phyloP scores from a whole-genome alignment of 1,139 yeast species.

The Pneumocystis carinii region DNA sequence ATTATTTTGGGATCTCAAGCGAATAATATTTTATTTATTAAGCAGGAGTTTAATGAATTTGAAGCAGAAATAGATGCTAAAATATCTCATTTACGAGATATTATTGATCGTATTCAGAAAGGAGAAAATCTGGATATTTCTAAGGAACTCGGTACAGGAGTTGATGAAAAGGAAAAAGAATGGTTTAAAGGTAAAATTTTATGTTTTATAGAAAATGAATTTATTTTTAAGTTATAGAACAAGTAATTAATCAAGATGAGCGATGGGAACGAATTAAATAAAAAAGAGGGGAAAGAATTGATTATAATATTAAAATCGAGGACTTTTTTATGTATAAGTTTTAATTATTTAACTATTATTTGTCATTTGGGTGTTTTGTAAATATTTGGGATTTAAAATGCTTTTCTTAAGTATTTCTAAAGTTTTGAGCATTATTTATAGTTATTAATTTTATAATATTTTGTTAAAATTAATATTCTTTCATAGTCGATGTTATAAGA shows the following conservation, averaged over 20 bases:
- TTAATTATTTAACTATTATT: neutral
- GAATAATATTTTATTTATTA: neutral
- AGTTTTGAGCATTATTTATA: too few relatives aligned
- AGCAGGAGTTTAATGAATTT: neutral
- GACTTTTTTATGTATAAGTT: neutral
- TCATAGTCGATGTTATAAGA: too few relatives aligned
- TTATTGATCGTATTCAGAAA: conserved; percentile 8
- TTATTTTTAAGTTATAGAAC: neutral
- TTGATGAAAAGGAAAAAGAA: conserved; percentile 11
- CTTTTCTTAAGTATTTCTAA: too few relatives aligned
- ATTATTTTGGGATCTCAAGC: neutral
- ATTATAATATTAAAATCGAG: neutral
- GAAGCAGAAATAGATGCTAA: neutral
- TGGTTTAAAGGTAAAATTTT: conserved; percentile 12
- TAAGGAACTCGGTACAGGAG: conserved; percentile 16
- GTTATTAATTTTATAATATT: too few relatives aligned
- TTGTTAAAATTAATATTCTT: too few relatives aligned
- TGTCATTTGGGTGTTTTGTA: too few relatives aligned
- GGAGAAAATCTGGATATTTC: conserved; percentile 16
- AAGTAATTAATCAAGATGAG: neutral
- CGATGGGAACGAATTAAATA: neutral
- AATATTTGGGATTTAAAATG: too few relatives aligned
- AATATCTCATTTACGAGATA: neutral
- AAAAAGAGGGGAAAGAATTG: neutral
- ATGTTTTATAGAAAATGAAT: neutral